These are phyloP conservation scores for Aspergillus mulundensis DNA, from an alignment of 495 filamentous ascomycete species.

Conservation along the genomic window DNA sequence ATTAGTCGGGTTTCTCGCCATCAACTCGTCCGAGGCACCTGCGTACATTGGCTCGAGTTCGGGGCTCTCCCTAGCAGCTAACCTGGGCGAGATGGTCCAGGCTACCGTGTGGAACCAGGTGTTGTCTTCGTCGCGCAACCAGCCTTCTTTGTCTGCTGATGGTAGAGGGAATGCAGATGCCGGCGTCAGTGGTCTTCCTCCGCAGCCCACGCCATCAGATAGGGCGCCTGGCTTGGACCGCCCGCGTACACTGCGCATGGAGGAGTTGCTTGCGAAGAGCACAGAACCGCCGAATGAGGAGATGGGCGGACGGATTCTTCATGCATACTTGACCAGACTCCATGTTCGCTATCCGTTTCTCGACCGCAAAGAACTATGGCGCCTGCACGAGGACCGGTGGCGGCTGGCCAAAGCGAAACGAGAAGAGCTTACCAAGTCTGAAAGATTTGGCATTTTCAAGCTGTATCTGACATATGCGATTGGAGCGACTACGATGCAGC, in stretches of 20 bases:
- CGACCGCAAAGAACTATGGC: conserved; percentile 41
- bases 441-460: conserved; percentile 49
- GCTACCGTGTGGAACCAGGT: conserved; percentile 51
- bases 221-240: conserved; percentile 4
- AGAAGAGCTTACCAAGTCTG: conserved; percentile 33
- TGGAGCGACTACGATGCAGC: conserved; percentile 45
- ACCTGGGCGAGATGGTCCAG: conserved; percentile 52
- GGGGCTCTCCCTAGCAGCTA: conserved; percentile 45
- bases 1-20: conserved; percentile 47
- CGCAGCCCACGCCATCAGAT: conserved; percentile 9
- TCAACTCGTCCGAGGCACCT: conserved; percentile 45
- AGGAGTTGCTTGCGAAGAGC: conserved; percentile 39
- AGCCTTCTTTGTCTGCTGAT: conserved; percentile 6
- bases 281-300: conserved; percentile 48
- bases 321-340: conserved; percentile 43
- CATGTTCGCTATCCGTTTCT: conserved; percentile 51
- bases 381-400: conserved; percentile 43
- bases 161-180: not conserved
- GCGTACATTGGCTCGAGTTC: conserved; percentile 53
- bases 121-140: conserved; percentile 32
- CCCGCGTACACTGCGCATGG: conserved; percentile 28
- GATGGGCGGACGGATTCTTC: conserved; percentile 42
- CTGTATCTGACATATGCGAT: conserved; percentile 52
- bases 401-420: conserved; percentile 37
- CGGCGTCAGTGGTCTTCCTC: conserved; percentile 2